Evolutionary conservation across 2,329 filamentous ascomycete genomes (phyloP).

Genomic region (Penicillium sp.): DNA sequence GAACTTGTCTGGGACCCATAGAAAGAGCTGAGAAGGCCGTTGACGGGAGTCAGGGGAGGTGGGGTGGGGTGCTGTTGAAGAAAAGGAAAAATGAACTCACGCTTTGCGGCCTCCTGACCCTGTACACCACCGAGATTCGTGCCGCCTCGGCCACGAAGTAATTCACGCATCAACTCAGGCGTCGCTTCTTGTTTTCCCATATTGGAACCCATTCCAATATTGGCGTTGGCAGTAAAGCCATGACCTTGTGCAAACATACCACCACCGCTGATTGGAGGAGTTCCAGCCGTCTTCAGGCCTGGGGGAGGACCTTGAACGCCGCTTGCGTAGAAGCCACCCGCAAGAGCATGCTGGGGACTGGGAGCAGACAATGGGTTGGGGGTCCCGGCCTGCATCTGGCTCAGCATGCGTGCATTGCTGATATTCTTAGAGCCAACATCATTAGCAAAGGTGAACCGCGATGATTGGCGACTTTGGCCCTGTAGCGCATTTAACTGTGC

Average conservation of each 20-base stretch:
- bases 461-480: conserved; percentile 81
- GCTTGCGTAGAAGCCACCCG: conserved; percentile 77
- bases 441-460: conserved; percentile 85
- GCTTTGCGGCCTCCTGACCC: conserved; percentile 86
- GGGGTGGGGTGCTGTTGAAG: conserved; percentile 87
- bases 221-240: conserved; percentile 71
- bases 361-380: conserved; percentile 47
- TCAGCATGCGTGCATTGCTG: conserved; percentile 63
- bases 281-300: conserved; percentile 91
- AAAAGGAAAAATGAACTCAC: conserved; percentile 97
- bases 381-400: conserved; percentile 53
- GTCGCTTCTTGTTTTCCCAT: conserved; percentile 73
- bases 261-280: conserved; percentile 78
- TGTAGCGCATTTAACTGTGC: conserved; percentile 62
- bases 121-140: conserved; percentile 68
- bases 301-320: conserved; percentile 93
- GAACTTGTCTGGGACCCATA: conserved; percentile 84
- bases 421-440: conserved; percentile 63
- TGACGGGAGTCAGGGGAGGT: conserved; percentile 88
- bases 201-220: conserved; percentile 66
- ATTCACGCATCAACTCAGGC: conserved; percentile 78
- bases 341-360: conserved; percentile 49
- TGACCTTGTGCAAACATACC: conserved; percentile 91
- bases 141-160: conserved; percentile 73
- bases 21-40: conserved; percentile 88